Percentiles rank a stretch among this genome's conserved stretches.
Conservation (phyloP, 129 eudicot genomes). For the Rutidosis leptorrhynchoides region DNA sequence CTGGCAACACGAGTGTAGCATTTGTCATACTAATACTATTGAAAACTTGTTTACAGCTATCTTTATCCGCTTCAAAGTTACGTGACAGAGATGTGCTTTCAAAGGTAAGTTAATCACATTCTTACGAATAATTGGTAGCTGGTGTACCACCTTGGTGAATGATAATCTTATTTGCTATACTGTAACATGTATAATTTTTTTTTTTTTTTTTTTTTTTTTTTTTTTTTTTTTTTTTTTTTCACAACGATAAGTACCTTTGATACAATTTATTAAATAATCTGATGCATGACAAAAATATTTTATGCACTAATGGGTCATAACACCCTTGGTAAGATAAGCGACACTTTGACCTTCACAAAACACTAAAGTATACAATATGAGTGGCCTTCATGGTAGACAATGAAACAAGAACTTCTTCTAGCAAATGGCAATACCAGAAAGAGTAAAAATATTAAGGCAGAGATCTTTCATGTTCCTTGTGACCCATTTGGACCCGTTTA, state of each 20-base stretch:
- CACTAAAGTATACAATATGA: background rate
- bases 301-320: background rate
- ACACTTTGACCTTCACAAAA: background rate
- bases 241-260: conserved; percentile 1
- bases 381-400: background rate
- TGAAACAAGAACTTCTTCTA: background rate
- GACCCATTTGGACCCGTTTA: no score
- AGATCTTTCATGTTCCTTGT: background rate
- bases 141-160: background rate
- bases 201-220: conserved; percentile 14
- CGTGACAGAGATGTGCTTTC: conserved; percentile 89
- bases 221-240: background rate
- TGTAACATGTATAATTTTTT: background rate
- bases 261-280: background rate
- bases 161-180: conserved; percentile 1
- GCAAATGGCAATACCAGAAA: background rate
- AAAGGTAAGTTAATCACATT: conserved; percentile 50
- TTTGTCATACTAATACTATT: conserved; percentile 22
- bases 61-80: conserved; percentile 75
- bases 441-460: background rate
- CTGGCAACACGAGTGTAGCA: background rate
- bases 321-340: background rate
- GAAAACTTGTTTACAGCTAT: conserved; percentile 52
- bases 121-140: background rate
- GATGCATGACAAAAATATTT: background rate